A percentile compares a stretch with the other conserved stretches of the same genome.
Evolutionary conservation across 495 filamentous ascomycete species (phyloP).

Genomic region (Staphylotrichum longicolle): DNA sequence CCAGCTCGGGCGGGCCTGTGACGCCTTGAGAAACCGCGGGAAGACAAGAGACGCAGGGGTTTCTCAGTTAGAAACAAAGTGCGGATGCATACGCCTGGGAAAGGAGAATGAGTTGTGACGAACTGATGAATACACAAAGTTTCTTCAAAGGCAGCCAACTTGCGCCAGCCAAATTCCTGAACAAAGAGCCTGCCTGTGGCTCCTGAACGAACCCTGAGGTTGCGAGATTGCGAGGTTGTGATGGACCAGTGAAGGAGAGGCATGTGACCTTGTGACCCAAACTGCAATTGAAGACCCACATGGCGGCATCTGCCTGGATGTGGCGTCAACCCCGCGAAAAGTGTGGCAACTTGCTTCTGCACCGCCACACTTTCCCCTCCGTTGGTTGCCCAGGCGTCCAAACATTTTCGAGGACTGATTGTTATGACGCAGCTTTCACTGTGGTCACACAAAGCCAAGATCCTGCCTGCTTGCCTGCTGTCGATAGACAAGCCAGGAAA

Average conservation of each 20-base stretch:
- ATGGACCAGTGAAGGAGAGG: too few relatives aligned
- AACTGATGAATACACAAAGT: too few relatives aligned
- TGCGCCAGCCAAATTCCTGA: too few relatives aligned
- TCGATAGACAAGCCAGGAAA: background rate
- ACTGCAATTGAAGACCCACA: too few relatives aligned
- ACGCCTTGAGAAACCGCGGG: too few relatives aligned
- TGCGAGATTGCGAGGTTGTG: too few relatives aligned
- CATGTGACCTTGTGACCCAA: too few relatives aligned
- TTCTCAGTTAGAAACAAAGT: too few relatives aligned
- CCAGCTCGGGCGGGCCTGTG: background rate
- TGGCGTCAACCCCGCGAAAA: slow-evolving; percentile 4
- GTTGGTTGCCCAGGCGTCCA: slow-evolving; percentile 14
- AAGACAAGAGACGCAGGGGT: too few relatives aligned
- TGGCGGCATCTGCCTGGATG: slow-evolving; percentile 4
- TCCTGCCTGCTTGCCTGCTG: slow-evolving; percentile 15
- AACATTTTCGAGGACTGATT: slow-evolving; percentile 3
- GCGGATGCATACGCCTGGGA: too few relatives aligned
- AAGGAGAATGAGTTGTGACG: too few relatives aligned
- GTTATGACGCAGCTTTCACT: slow-evolving; percentile 36
- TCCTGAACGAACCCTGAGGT: too few relatives aligned
- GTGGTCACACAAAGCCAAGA: slow-evolving; percentile 25
- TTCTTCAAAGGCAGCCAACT: background rate
- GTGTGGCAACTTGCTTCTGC: slow-evolving; percentile 22
- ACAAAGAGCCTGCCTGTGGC: background rate
- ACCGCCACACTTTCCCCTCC: slow-evolving; percentile 29